phyloP scores from a whole-genome alignment of 345 rosid species.

The Hibiscus mutabilis region DNA sequence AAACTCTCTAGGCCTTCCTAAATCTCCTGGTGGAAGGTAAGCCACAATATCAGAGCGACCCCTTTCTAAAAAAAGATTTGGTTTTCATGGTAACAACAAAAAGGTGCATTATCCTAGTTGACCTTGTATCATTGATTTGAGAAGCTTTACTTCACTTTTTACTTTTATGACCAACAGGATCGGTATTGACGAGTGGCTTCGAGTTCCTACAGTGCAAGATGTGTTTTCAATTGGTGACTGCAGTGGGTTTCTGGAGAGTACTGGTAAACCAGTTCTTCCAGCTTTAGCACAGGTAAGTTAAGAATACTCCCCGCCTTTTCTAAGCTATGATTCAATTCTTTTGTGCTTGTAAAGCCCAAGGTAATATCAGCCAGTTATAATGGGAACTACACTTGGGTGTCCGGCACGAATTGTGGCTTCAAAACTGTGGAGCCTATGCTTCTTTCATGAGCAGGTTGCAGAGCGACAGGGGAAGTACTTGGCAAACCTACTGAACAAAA shows the following conservation, averaged over 20 bases:
- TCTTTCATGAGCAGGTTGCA: slow-evolving; percentile 51
- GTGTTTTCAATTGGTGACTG: no score
- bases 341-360: no score
- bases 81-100: not conserved
- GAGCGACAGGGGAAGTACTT: slow-evolving; percentile 89
- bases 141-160: not conserved
- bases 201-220: no score
- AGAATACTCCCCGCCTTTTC: no score
- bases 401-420: not conserved
- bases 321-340: no score
- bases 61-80: not conserved
- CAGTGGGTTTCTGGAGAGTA: no score
- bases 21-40: slow-evolving; percentile 91
- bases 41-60: not conserved
- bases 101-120: not conserved
- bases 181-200: no score
- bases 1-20: slow-evolving; percentile 61
- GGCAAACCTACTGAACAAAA: slow-evolving; percentile 42
- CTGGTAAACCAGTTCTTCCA: no score
- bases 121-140: not conserved
- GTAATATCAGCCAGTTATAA: not conserved
- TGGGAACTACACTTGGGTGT: not conserved
- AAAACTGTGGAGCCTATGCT: not conserved
- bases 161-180: no score
- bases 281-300: no score